A percentile compares a stretch with the other conserved stretches of the same genome.
phyloP scores from a whole-genome alignment of 306 rosid genomes.

The Malus sieversii region DNA sequence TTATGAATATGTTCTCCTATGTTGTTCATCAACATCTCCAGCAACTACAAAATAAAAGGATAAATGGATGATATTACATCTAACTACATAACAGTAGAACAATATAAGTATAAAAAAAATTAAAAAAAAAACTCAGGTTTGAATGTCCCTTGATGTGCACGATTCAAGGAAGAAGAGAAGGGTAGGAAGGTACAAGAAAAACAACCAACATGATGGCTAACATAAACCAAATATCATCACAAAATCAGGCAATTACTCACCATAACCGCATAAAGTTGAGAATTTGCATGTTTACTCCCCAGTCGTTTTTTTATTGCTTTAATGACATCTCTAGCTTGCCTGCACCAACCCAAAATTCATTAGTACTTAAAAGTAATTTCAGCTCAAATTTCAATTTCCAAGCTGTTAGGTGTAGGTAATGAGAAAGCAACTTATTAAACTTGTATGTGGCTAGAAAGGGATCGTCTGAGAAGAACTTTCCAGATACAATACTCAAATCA shows the following conservation, averaged over 20 bases:
- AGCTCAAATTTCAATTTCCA: background rate
- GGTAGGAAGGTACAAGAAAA: background rate
- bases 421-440: background rate
- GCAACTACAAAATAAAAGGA: conserved; percentile 52
- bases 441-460: background rate
- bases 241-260: conserved; percentile 39
- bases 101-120: background rate
- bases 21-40: conserved; percentile 97
- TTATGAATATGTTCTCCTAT: conserved; percentile 78
- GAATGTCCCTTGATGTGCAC: background rate
- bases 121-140: background rate
- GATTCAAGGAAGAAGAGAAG: background rate
- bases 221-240: background rate
- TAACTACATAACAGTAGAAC: background rate
- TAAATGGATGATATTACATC: conserved; percentile 10
- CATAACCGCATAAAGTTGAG: conserved; percentile 76
- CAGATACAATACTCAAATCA: background rate
- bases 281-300: conserved; percentile 59
- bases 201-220: background rate
- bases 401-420: background rate
- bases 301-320: conserved; percentile 78
- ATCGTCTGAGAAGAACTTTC: background rate
- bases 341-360: conserved; percentile 21
- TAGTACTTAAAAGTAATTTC: background rate
- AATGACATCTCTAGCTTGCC: conserved; percentile 69